These are phyloP conservation scores for Naganishia albida DNA, from an alignment of 1,284 basidiomycete genomes.

Conservation along the genomic window DNA sequence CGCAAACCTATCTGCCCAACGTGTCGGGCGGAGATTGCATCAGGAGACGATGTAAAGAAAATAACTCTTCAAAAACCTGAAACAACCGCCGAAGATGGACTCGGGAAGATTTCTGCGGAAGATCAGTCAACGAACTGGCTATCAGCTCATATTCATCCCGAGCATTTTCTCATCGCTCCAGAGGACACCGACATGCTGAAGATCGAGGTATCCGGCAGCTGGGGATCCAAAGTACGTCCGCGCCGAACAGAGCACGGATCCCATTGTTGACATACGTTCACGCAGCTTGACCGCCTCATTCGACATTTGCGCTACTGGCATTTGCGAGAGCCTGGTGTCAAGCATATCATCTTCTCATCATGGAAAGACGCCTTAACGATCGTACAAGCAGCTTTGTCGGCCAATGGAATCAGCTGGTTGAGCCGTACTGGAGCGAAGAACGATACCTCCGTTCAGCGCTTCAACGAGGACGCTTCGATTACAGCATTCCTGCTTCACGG, in stretches of 20 bases:
- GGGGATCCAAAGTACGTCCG: constrained; percentile 50
- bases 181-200: constrained; percentile 31
- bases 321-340: constrained; percentile 22
- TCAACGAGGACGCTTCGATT: constrained; percentile 46
- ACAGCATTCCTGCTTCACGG: constrained; percentile 52
- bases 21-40: background rate
- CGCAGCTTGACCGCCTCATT: constrained; percentile 51
- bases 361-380: constrained; percentile 39
- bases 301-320: constrained; percentile 49
- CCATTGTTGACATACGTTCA: background rate
- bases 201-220: constrained; percentile 50
- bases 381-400: constrained; percentile 46
- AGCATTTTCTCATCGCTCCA: constrained; percentile 1
- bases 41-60: constrained; percentile 1
- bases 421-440: constrained; percentile 38
- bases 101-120: constrained; percentile 41
- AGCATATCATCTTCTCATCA: constrained; percentile 35
- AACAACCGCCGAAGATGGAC: constrained; percentile 31
- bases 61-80: constrained; percentile 20
- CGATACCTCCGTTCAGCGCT: constrained; percentile 47
- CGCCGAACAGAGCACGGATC: constrained; percentile 31
- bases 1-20: constrained; percentile 6
- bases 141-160: constrained; percentile 4
- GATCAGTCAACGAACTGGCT: constrained; percentile 36
- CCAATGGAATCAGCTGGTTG: constrained; percentile 47